These are phyloP conservation scores for Kwoniella shivajii DNA, from an alignment of 1,284 basidiomycete species.

Conservation along the genomic window DNA sequence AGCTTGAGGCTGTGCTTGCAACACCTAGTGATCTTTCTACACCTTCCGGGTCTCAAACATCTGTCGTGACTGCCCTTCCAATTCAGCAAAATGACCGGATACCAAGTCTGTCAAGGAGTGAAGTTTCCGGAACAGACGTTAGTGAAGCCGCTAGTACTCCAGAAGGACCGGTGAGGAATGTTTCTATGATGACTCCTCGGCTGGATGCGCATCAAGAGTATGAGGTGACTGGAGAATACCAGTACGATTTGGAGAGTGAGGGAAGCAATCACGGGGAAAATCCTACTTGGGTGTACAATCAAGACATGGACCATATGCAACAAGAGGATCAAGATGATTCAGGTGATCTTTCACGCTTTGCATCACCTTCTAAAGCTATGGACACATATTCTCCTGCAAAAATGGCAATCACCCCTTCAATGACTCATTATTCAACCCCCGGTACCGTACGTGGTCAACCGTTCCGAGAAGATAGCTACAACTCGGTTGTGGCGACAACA, in stretches of 20 bases:
- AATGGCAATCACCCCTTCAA: slow-evolving; percentile 2
- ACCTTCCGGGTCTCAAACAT: not conserved
- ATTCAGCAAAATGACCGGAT: slow-evolving; percentile 29
- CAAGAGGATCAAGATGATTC: slow-evolving; percentile 3
- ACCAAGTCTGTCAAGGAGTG: slow-evolving; percentile 48
- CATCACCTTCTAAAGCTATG: slow-evolving; percentile 9
- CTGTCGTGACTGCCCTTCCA: slow-evolving; percentile 5
- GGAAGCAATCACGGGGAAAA: slow-evolving; percentile 8
- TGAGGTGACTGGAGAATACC: slow-evolving; percentile 20
- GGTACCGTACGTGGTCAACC: slow-evolving; percentile 18
- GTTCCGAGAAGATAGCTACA: slow-evolving; percentile 1
- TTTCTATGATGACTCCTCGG: slow-evolving; percentile 20
- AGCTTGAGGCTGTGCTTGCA: slow-evolving; percentile 7
- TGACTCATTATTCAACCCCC: slow-evolving; percentile 18
- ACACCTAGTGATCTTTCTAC: not conserved
- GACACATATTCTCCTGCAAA: slow-evolving; percentile 4
- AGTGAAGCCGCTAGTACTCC: slow-evolving; percentile 45
- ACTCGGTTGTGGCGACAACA: not conserved
- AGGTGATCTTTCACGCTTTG: not conserved
- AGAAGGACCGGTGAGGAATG: slow-evolving; percentile 34
- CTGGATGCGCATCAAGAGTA: slow-evolving; percentile 16
- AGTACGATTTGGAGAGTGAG: not conserved
- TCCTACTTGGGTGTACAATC: slow-evolving; percentile 18
- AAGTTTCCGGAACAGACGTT: slow-evolving; percentile 38
- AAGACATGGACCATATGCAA: slow-evolving; percentile 16